Conservation (phyloP, 108 stramenopile species). For the Skeletonema marinoi region DNA sequence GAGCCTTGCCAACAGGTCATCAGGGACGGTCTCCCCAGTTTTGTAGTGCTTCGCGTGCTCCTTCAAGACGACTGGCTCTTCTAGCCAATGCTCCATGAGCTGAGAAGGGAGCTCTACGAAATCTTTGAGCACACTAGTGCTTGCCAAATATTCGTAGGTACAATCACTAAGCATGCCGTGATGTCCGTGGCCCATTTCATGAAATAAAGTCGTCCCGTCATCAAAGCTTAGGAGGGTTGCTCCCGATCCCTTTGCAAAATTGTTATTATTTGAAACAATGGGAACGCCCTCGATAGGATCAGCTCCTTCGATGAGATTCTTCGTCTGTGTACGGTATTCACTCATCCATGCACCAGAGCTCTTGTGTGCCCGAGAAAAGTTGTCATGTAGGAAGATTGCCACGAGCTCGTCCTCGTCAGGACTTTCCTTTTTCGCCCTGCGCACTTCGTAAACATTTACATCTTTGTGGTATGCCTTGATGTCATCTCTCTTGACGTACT, state of each 20-base stretch:
- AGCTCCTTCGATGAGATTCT: slow-evolving; percentile 56
- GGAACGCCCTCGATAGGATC: slow-evolving; percentile 62
- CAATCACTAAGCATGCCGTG: slow-evolving; percentile 77
- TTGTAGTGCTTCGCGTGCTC: slow-evolving; percentile 66
- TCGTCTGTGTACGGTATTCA: slow-evolving; percentile 77
- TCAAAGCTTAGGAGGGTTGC: slow-evolving; percentile 66
- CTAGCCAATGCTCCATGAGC: slow-evolving; percentile 84
- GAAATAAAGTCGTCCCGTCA: slow-evolving; percentile 62
- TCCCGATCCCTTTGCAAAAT: slow-evolving; percentile 72
- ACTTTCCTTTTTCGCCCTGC: slow-evolving; percentile 24
- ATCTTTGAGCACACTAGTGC: slow-evolving; percentile 72
- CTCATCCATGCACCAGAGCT: slow-evolving; percentile 82
- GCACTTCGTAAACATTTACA: slow-evolving; percentile 78
- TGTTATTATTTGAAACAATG: slow-evolving; percentile 82
- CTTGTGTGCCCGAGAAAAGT: slow-evolving; percentile 71
- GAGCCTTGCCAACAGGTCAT: slow-evolving; percentile 67
- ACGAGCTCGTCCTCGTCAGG: slow-evolving; percentile 54
- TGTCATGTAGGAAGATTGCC: slow-evolving; percentile 78
- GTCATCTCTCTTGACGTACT: slow-evolving; percentile 59
- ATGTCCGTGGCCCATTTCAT: slow-evolving; percentile 73
- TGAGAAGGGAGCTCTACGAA: slow-evolving; percentile 83
- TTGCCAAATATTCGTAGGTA: slow-evolving; percentile 68
- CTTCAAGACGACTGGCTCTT: slow-evolving; percentile 63
- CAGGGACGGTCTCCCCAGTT: slow-evolving; percentile 69
- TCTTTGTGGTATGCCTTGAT: slow-evolving; percentile 70